Conservation (phyloP, 2,329 filamentous ascomycete genomes). For the Chaetothyriales sp. region DNA sequence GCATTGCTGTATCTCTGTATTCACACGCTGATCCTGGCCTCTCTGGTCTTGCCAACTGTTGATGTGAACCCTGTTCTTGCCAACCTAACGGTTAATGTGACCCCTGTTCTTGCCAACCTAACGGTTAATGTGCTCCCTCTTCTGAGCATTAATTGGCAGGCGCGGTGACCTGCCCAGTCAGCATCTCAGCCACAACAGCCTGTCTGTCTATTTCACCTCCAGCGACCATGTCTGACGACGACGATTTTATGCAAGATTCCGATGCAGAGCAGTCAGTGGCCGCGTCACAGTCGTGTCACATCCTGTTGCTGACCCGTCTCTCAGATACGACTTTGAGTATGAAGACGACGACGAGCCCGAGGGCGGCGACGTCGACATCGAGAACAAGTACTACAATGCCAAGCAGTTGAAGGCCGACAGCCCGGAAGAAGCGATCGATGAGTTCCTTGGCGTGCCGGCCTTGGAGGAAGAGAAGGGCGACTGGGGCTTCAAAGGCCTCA, state of each 20-base stretch:
- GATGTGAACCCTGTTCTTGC: background rate
- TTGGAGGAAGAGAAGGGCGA: constrained; percentile 87
- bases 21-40: background rate
- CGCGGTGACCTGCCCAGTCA: background rate
- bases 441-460: constrained; percentile 77
- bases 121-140: background rate
- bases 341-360: constrained; percentile 88
- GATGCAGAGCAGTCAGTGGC: constrained; percentile 61
- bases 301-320: constrained; percentile 19
- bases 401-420: constrained; percentile 88
- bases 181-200: too few species aligned
- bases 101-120: background rate
- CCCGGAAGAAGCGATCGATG: constrained; percentile 74
- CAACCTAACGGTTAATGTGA: too few species aligned
- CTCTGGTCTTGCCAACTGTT: background rate
- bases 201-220: background rate
- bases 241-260: constrained; percentile 89
- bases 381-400: constrained; percentile 99
- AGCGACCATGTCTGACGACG: constrained; percentile 60
- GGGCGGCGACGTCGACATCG: constrained; percentile 79
- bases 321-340: constrained; percentile 88
- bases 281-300: background rate
- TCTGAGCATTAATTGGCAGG: background rate
- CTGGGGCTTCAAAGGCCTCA: constrained; percentile 96
- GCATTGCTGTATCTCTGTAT: background rate